Percentiles rank a stretch among this genome's conserved stretches.
Conservation (phyloP, 2,329 filamentous ascomycete species). For the Botrytis pseudocinerea region DNA sequence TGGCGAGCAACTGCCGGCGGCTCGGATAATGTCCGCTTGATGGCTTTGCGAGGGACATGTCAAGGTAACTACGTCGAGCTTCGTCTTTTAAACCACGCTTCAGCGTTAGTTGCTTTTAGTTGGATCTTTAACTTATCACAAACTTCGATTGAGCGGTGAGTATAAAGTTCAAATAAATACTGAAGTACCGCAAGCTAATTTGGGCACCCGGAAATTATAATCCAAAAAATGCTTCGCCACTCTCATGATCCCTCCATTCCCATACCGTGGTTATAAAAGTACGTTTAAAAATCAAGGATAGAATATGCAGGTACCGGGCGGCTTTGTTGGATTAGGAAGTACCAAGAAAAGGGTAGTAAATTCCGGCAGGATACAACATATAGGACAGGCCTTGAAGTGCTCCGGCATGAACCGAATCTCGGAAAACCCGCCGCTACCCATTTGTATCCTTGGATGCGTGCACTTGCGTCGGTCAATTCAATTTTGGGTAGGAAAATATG, state of each 20-base stretch:
- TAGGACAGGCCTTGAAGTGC: not conserved
- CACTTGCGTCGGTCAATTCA: not conserved
- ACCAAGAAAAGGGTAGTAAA: not conserved
- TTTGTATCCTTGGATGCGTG: not conserved
- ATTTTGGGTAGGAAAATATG: not conserved
- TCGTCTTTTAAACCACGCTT: too few species aligned
- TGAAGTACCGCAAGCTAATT: too few species aligned
- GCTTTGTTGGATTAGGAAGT: not conserved
- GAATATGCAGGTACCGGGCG: not conserved
- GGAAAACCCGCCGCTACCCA: not conserved
- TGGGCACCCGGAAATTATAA: not conserved
- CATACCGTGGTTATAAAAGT: not conserved
- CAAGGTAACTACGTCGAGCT: too few species aligned
- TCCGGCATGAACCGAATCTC: not conserved
- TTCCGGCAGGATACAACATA: not conserved
- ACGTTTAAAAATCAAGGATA: not conserved
- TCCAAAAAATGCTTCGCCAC: not conserved
- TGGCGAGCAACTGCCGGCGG: too few species aligned
- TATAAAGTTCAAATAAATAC: too few species aligned
- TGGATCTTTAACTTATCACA: too few species aligned
- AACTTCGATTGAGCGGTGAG: too few species aligned
- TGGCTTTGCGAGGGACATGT: too few species aligned
- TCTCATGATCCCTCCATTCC: not conserved
- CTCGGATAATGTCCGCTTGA: too few species aligned
- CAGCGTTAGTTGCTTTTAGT: too few species aligned